Evolutionary conservation across 1,284 basidiomycete genomes (phyloP).

Genomic region (Melampsora americana): DNA sequence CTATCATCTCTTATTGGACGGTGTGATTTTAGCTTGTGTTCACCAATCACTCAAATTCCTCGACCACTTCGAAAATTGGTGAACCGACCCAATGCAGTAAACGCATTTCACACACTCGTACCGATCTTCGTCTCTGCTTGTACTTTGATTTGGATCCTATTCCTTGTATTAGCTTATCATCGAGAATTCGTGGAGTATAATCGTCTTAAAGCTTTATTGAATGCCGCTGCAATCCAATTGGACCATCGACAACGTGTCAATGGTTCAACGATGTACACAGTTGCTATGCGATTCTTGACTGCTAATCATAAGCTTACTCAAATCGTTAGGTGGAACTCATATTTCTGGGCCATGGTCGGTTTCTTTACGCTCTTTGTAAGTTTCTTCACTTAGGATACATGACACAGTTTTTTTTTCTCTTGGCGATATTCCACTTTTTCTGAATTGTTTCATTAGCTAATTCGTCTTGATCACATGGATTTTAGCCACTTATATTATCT

Average conservation of each 20-base stretch:
- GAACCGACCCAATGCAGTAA: background rate
- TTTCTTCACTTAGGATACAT: background rate
- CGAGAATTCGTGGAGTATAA: background rate
- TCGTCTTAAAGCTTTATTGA: background rate
- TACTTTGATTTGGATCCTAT: background rate
- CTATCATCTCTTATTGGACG: background rate
- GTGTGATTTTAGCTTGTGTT: background rate
- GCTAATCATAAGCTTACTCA: background rate
- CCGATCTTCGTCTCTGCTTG: background rate
- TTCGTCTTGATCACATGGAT: background rate
- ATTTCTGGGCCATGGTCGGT: background rate
- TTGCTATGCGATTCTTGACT: background rate
- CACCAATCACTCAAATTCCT: background rate
- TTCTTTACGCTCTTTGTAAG: background rate
- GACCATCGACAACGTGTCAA: background rate
- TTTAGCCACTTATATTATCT: background rate
- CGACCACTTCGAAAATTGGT: background rate
- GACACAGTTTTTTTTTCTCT: background rate
- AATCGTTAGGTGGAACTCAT: background rate
- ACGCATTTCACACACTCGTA: background rate
- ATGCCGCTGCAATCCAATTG: background rate
- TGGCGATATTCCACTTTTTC: background rate
- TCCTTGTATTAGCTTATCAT: background rate
- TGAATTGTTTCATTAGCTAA: background rate
- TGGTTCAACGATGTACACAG: background rate